Evolutionary conservation across 2,329 filamentous ascomycete genomes (phyloP), one percentile per base, ranked within the genome.

Genomic region (Cytospora chrysosperma): DNA sequence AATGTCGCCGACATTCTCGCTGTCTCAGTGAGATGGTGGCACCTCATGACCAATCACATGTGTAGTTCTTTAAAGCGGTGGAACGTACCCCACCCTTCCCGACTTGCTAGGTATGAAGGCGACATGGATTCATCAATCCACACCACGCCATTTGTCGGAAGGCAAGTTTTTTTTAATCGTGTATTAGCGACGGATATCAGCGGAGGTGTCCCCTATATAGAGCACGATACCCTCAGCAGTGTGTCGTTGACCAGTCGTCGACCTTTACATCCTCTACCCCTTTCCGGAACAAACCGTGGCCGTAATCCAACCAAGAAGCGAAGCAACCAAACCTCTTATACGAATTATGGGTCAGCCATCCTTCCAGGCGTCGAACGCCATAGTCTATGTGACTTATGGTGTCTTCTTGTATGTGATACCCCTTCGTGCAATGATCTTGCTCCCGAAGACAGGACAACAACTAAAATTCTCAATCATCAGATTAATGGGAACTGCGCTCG

Each of bases 311-410:
- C 3, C 9, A 53, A 30, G 9, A 19, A 12, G 7, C 9, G 3
- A 40, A 32, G 21, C 15, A 17, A 62, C 47, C 57, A n/a, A 54
- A 12, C 47, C 50, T 30, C 50, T 60, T 59, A 28, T 19, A 50
- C 62, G 37, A 65, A 76, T 30, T 63, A 95, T 94, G 91, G 89
- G 89, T 24, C 83, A 88, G 69, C 90, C 90, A 64, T 93, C 91
- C 1, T 86, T 81, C 62, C 79, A 84, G 82, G 90, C 90, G 73
- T 93, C 91, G 34, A 93, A 94, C 80, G 90, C 90, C 81, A 81
- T 94, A 74, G 89, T 95, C 73, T 94, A 93, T 73, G 78, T 92
- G 59, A 92, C 89, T 56, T 93, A 93, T 78, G 89, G 84, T 67
- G 80, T 82, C 56, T 95, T 95, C 74, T 78, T 95, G 91, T 94